Base-by-base conservation (phyloP, 2,329 filamentous ascomycete genomes). In the Trichophaea hybrida region DNA sequence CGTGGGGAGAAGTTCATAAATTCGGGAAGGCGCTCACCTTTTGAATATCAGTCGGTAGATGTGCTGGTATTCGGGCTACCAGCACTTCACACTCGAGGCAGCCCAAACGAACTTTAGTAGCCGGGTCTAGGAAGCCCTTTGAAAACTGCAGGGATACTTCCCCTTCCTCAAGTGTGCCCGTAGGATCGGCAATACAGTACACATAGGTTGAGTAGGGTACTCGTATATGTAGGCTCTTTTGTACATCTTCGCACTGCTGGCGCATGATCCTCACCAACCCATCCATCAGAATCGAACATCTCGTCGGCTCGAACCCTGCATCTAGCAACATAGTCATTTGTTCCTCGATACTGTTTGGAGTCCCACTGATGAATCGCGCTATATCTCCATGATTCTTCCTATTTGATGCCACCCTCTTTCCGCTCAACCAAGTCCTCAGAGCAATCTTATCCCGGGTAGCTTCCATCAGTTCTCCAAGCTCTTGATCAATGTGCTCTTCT, bases 1-100 rank as follows among this genome's bases (percentile, higher is more conserved):
- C 12, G 7, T 50, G 31, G n/a, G 13, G 6, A 50, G 48, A 50
- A 50, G n/a, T 24, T 24, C 24, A 24, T 24, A 24, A 24, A 24
- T 24, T 24, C 24, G 24, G 24, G 24, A 24, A 24, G 24, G 24
- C 24, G 24, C 72, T 76, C 5, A 84, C 83, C 58, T 78, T 84
- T 67, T 90, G 86, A 0, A 91, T 81, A 62, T 93, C 86, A 32
- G 82, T 86, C 0, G 76, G 75, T 31, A 83, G 80, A 67, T 88
- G 80, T 0, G 85, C 82, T 0, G 86, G 86, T 1, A 82, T 80
- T 17, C 86, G 77, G 0, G 82, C 81, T 0, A 90, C 82, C 0
- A 91, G 73, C 0, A 87, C 72, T 12, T 88, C 78, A n/a, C 76
- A 75, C 40, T 82, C 74, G 1, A 88, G 69, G 4, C 77, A 69